Conservation (phyloP, 306 rosid species). For the Cicer arietinum region DNA sequence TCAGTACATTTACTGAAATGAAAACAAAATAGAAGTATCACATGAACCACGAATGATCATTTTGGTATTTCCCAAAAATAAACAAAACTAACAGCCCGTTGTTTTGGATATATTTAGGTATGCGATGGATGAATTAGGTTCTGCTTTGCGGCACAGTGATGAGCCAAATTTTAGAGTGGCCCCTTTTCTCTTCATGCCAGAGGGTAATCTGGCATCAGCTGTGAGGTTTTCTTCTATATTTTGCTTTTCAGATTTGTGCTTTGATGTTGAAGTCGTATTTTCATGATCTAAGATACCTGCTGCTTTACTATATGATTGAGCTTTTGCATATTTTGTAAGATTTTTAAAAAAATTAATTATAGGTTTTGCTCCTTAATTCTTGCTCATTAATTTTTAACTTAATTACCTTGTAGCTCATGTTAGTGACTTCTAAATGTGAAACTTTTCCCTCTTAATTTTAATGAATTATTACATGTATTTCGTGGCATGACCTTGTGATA, state of each 20-base stretch:
- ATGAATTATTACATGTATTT: conserved; percentile 12
- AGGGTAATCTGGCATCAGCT: conserved; percentile 82
- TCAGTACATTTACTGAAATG: conserved; percentile 7
- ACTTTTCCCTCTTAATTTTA: neutral
- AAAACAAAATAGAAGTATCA: conserved; percentile 14
- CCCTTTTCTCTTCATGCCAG: conserved; percentile 93
- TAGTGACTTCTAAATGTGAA: neutral
- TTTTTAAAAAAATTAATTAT: neutral
- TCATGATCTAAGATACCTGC: conserved; percentile 19
- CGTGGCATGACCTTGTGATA: conserved; percentile 31
- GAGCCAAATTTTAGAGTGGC: conserved; percentile 88
- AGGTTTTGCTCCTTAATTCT: conserved; percentile 13
- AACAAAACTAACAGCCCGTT: conserved; percentile 33
- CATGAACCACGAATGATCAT: conserved; percentile 7
- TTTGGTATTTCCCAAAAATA: conserved; percentile 26
- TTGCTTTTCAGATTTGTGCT: conserved; percentile 30
- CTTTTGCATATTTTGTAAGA: conserved; percentile 28
- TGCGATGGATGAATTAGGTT: conserved; percentile 95
- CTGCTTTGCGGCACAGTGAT: conserved; percentile 90
- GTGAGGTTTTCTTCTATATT: conserved; percentile 66
- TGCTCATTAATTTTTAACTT: conserved; percentile 21
- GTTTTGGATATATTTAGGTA: conserved; percentile 64
- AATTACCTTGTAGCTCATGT: conserved; percentile 12
- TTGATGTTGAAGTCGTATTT: conserved; percentile 36
- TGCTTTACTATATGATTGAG: conserved; percentile 27